Conservation (phyloP, 2,329 filamentous ascomycete species). For the Leptographium radiaticola region DNA sequence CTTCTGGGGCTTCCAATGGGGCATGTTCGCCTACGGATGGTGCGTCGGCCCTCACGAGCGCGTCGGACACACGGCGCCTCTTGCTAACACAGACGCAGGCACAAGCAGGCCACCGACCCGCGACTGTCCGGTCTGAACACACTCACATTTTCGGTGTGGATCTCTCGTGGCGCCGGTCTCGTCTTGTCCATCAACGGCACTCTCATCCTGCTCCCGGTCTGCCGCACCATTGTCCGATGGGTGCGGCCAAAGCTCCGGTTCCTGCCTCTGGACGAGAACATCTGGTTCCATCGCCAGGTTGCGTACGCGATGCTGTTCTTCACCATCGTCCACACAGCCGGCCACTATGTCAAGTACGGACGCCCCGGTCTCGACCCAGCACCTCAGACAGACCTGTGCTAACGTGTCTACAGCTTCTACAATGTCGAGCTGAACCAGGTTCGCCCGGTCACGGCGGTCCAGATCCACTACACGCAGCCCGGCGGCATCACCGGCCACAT, state of each 20-base stretch:
- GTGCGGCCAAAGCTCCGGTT: slow-evolving; percentile 78
- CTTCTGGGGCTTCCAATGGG: slow-evolving; percentile 70
- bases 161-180: slow-evolving; percentile 85
- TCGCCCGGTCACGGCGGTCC: slow-evolving; percentile 63
- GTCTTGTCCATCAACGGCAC: slow-evolving; percentile 73
- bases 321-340: slow-evolving; percentile 59
- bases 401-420: slow-evolving; percentile 57
- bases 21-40: slow-evolving; percentile 77
- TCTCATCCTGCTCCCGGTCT: slow-evolving; percentile 88
- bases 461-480: slow-evolving; percentile 84
- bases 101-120: slow-evolving; percentile 56
- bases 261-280: slow-evolving; percentile 87
- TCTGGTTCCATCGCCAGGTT: slow-evolving; percentile 93
- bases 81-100: slow-evolving; percentile 38
- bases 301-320: slow-evolving; percentile 83
- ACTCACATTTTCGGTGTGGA: slow-evolving; percentile 83
- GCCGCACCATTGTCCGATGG: slow-evolving; percentile 74
- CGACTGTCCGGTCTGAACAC: slow-evolving; percentile 67
- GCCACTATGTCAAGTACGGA: slow-evolving; percentile 86
- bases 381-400: neutral
- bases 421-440: slow-evolving; percentile 83
- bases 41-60: slow-evolving; percentile 41
- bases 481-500: slow-evolving; percentile 92
- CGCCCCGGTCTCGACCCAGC: neutral
- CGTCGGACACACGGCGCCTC: too few relatives aligned